Conservation (phyloP, 257 asterid genomes). For the Solanum etuberosum region DNA sequence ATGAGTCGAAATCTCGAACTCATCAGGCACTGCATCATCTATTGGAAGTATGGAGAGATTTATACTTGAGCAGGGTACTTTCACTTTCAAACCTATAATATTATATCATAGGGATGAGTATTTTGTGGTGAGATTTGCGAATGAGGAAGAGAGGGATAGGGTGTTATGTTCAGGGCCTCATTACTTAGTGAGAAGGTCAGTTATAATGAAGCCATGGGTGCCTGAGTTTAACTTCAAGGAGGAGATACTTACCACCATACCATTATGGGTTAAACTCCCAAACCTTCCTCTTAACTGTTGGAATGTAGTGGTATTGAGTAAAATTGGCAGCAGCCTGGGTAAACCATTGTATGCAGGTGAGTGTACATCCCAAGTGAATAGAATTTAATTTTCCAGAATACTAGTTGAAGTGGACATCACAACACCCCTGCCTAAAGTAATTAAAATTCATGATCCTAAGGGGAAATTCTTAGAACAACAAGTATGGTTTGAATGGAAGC, state of each 20-base stretch:
- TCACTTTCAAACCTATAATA: too few relatives aligned
- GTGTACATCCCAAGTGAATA: neutral
- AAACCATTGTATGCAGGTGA: neutral
- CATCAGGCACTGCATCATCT: too few relatives aligned
- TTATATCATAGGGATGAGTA: too few relatives aligned
- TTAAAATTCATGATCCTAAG: neutral
- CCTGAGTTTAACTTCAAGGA: neutral
- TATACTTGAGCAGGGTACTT: too few relatives aligned
- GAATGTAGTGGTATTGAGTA: neutral
- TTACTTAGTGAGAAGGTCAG: neutral
- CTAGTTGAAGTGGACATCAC: neutral
- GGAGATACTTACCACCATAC: too few relatives aligned
- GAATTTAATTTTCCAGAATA: neutral
- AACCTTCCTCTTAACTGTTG: neutral
- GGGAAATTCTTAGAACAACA: neutral
- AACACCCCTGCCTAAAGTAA: neutral
- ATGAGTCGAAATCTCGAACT: too few relatives aligned
- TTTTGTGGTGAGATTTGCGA: too few relatives aligned
- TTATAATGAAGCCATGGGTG: neutral
- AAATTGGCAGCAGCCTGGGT: neutral
- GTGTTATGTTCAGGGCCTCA: too few relatives aligned
- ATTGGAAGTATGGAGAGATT: too few relatives aligned
- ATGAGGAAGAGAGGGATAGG: too few relatives aligned
- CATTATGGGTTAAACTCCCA: neutral
- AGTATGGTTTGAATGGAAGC: neutral